phyloP scores from a whole-genome alignment of 176 grass and related monocot genomes.

The Ensete ventricosum region DNA sequence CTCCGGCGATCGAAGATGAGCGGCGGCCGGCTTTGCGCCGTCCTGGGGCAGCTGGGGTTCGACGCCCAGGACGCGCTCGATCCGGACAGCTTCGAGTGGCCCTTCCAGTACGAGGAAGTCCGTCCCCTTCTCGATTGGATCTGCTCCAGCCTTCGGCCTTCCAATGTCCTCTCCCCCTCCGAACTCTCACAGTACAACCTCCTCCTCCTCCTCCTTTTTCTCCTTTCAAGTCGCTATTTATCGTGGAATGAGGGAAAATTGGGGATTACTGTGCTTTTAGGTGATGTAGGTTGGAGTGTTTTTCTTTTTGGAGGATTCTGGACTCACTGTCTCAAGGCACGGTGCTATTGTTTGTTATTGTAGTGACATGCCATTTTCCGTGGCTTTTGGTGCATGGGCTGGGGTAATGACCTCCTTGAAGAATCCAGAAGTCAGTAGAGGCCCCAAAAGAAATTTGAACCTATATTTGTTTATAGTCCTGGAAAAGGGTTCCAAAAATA shows the following conservation, averaged over 20 bases:
- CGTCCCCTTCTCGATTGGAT: conserved; percentile 89
- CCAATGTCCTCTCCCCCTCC: conserved; percentile 76
- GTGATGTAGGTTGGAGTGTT: too few relatives aligned
- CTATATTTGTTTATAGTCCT: too few relatives aligned
- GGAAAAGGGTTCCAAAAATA: too few relatives aligned
- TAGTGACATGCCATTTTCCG: too few relatives aligned
- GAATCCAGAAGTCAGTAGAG: too few relatives aligned
- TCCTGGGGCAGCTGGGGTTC: conserved; percentile 77
- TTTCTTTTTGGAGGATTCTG: not conserved
- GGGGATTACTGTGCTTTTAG: conserved; percentile 3
- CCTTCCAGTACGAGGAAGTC: conserved; percentile 97
- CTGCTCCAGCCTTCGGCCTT: conserved; percentile 96
- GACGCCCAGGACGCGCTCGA: conserved; percentile 84
- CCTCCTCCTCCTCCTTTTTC: not conserved
- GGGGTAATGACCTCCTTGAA: too few relatives aligned
- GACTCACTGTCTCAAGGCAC: not conserved
- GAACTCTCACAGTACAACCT: conserved; percentile 66
- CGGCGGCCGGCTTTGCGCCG: conserved; percentile 64
- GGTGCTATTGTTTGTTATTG: too few relatives aligned
- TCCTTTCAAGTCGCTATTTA: not conserved
- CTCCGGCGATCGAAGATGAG: conserved; percentile 42
- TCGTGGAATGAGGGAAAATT: not conserved
- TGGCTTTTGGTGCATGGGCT: too few relatives aligned
- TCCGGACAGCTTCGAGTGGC: conserved; percentile 97
- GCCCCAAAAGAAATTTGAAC: too few relatives aligned